Evolutionary conservation across 148 eudicot genomes (phyloP).

Genomic region (Vaccinium corymbosum): DNA sequence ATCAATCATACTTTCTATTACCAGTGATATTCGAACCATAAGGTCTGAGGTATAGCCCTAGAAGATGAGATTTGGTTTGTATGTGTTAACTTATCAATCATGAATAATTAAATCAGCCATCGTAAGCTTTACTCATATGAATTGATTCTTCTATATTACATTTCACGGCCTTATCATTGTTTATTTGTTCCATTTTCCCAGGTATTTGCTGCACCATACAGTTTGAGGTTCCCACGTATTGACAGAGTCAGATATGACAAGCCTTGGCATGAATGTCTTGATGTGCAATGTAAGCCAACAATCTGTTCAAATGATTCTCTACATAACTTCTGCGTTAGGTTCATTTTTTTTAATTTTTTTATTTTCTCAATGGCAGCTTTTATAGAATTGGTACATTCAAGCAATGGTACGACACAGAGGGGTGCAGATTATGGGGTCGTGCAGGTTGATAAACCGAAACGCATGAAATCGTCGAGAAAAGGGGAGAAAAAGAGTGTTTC

Average conservation of each 20-base stretch:
- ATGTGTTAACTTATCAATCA: neutral
- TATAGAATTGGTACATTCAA: slow-evolving; percentile 72
- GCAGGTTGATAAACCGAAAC: slow-evolving; percentile 44
- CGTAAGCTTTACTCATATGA: neutral
- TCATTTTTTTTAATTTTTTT: neutral
- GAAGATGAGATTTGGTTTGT: neutral
- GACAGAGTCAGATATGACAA: slow-evolving; percentile 90
- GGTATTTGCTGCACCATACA: slow-evolving; percentile 86
- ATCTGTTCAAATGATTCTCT: neutral
- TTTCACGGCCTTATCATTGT: neutral
- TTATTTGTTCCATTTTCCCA: slow-evolving; percentile 18
- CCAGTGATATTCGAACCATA: slow-evolving; percentile 91
- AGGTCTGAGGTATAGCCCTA: slow-evolving; percentile 52
- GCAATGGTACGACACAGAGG: slow-evolving; percentile 78
- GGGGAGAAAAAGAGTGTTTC: slow-evolving; percentile 55
- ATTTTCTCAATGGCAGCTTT: slow-evolving; percentile 41
- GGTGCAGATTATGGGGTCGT: slow-evolving; percentile 32
- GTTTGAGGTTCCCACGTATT: slow-evolving; percentile 92
- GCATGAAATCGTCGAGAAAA: slow-evolving; percentile 37
- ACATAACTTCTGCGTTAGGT: neutral
- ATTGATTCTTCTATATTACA: slow-evolving; percentile 9
- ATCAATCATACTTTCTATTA: slow-evolving; percentile 74
- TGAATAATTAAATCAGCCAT: neutral
- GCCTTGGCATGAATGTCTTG: slow-evolving; percentile 97
- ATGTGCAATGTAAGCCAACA: slow-evolving; percentile 61